These are phyloP conservation scores for Symbiotaphrina buchneri DNA, from an alignment of 495 filamentous ascomycete species.

Conservation along the genomic window DNA sequence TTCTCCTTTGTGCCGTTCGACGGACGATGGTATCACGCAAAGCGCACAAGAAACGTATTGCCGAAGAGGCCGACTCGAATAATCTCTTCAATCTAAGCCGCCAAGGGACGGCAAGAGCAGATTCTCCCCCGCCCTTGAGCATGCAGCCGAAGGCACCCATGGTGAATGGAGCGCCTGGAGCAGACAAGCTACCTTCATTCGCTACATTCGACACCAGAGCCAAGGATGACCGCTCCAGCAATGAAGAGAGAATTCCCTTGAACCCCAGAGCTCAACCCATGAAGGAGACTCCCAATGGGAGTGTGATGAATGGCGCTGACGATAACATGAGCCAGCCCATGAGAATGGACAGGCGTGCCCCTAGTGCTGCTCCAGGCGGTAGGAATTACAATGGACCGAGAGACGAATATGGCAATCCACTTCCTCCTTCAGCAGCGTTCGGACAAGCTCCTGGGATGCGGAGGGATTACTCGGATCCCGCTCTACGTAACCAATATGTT, in stretches of 20 bases:
- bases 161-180: slow-evolving; percentile 22
- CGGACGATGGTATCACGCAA: slow-evolving; percentile 81
- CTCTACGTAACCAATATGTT: slow-evolving; percentile 30
- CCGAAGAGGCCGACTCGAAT: slow-evolving; percentile 87
- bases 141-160: slow-evolving; percentile 30
- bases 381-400: slow-evolving; percentile 17
- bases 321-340: neutral
- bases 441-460: too few relatives aligned
- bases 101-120: slow-evolving; percentile 16
- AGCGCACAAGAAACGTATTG: slow-evolving; percentile 75
- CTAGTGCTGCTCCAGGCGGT: slow-evolving; percentile 6
- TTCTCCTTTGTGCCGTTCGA: slow-evolving; percentile 93
- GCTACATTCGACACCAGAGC: slow-evolving; percentile 50
- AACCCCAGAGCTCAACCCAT: slow-evolving; percentile 32
- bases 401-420: slow-evolving; percentile 49
- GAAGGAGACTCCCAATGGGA: neutral
- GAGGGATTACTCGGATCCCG: slow-evolving; percentile 20
- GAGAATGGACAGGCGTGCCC: neutral
- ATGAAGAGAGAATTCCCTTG: slow-evolving; percentile 67
- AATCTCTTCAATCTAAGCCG: slow-evolving; percentile 58
- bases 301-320: neutral
- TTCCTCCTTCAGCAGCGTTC: slow-evolving; percentile 24
- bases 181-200: slow-evolving; percentile 47
- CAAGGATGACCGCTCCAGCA: slow-evolving; percentile 29
- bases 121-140: slow-evolving; percentile 21